Conservation (phyloP, 139 green algal genomes). For the Tetradesmus obliquus region DNA sequence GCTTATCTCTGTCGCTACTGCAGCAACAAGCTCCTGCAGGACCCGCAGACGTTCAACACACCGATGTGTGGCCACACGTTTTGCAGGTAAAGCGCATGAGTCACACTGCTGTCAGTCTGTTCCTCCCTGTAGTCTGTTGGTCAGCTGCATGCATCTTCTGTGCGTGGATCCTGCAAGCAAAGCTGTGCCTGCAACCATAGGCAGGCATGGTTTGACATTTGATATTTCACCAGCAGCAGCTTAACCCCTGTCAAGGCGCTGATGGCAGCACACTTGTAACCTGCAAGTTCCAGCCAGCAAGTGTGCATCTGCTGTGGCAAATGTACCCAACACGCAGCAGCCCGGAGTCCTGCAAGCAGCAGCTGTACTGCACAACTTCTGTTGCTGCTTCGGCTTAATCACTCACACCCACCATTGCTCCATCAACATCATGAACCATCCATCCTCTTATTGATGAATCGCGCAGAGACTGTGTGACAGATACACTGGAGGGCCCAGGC, state of each 20-base stretch:
- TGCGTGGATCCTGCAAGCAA: neutral
- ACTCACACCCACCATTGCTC: neutral
- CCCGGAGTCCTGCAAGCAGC: neutral
- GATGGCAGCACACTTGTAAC: neutral
- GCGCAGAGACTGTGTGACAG: constrained; percentile 66
- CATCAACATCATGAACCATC: too few species aligned
- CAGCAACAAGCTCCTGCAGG: constrained; percentile 54
- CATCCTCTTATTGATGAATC: neutral
- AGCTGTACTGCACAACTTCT: neutral
- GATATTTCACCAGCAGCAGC: neutral
- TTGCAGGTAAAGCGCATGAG: constrained; percentile 58
- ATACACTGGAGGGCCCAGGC: constrained; percentile 69
- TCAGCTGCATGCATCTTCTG: neutral
- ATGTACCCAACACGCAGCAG: neutral
- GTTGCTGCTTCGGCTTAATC: neutral
- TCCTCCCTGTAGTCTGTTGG: neutral
- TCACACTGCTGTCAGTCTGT: neutral
- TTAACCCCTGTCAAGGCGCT: neutral
- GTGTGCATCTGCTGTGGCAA: neutral
- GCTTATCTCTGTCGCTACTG: neutral
- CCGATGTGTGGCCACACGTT: constrained; percentile 67
- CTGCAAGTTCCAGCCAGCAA: neutral
- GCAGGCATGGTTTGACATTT: too few species aligned
- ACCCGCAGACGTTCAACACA: constrained; percentile 57
- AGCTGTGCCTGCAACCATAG: neutral